Evolutionary conservation across 257 asterid species (phyloP), one percentile per base, ranked within the genome.

Genomic region (Jacaranda copaia): DNA sequence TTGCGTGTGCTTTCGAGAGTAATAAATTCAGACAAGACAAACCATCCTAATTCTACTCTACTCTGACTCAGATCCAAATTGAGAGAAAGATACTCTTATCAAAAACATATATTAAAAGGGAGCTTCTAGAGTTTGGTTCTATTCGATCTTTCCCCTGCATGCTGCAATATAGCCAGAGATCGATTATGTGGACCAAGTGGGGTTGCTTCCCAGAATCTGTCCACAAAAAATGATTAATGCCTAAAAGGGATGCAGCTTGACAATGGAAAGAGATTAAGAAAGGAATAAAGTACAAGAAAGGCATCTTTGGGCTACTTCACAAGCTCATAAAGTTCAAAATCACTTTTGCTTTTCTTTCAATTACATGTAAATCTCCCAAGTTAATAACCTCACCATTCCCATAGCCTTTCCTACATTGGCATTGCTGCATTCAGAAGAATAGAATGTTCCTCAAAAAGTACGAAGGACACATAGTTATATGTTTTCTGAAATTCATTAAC

Each of bases 401-500:
- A 35, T 69, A 74, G 53, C 57, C 68, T 83, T 49, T 52, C 76
- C 52, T 45, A 51, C 55, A 49, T 71, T 20, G 45, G 78, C 70
- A 77, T 85, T 75, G 89, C 89, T 78, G 79, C 82, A 75, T 45
- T 71, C 8, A 42, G 77, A 85, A 85, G 89, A 75, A 83, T 81
- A 76, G 85, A 81, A 83, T 83, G 79, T 83, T 57, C 43, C 63
- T 18, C 15, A 20, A 36, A 80, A 43, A 62, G 68, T 36, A 66
- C 18, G 35, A 18, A 56, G 5, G 32, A 35, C 36, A 49, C 70
- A 2, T 57, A 18, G 5, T 57, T 19, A 0, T 8, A 48, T 48
- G 14, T 66, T 56, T 2, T 25, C 43, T 67, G 18, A 57, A 57
- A 57, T 19, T 57, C 63, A 57, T 9, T 19, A 57, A 19, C 11